These are phyloP conservation scores for Cryoendolithus antarcticus DNA, from an alignment of 2,329 filamentous ascomycete genomes.

Conservation along the genomic window DNA sequence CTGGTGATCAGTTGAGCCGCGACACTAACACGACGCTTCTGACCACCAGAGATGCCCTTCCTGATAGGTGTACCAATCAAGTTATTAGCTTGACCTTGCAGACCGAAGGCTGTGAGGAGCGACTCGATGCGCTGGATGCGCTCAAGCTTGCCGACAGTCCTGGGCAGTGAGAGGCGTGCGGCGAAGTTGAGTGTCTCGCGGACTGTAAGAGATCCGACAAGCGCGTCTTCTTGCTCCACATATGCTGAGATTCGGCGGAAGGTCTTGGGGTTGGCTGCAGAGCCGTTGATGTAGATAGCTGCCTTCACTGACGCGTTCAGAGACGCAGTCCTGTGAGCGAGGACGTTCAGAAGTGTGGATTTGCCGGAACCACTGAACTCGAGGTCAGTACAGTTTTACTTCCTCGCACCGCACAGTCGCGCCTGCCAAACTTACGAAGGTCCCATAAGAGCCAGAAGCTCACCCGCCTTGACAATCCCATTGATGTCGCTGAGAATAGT, in stretches of 20 bases:
- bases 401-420: background rate
- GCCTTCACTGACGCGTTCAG: conserved; percentile 43
- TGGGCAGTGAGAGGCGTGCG: conserved; percentile 50
- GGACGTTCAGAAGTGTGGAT: conserved; percentile 68
- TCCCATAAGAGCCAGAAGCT: conserved; percentile 72
- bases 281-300: conserved; percentile 52
- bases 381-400: conserved; percentile 4
- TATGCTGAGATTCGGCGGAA: conserved; percentile 61
- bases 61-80: conserved; percentile 71
- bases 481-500: conserved; percentile 51
- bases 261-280: conserved; percentile 35
- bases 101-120: conserved; percentile 60
- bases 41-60: conserved; percentile 74
- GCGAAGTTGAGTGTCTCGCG: conserved; percentile 69
- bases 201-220: conserved; percentile 71
- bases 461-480: conserved; percentile 55
- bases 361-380: conserved; percentile 50
- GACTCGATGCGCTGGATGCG: conserved; percentile 50
- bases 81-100: conserved; percentile 55
- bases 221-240: conserved; percentile 78
- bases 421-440: conserved; percentile 37
- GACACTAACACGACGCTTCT: conserved; percentile 69
- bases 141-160: conserved; percentile 42
- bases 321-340: conserved; percentile 50
- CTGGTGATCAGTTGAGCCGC: conserved; percentile 71